Percentiles rank a stretch among this genome's conserved stretches.
Evolutionary conservation across 192 early-diverging fungal species (phyloP).

Genomic region (Gamsiella multidivaricata): DNA sequence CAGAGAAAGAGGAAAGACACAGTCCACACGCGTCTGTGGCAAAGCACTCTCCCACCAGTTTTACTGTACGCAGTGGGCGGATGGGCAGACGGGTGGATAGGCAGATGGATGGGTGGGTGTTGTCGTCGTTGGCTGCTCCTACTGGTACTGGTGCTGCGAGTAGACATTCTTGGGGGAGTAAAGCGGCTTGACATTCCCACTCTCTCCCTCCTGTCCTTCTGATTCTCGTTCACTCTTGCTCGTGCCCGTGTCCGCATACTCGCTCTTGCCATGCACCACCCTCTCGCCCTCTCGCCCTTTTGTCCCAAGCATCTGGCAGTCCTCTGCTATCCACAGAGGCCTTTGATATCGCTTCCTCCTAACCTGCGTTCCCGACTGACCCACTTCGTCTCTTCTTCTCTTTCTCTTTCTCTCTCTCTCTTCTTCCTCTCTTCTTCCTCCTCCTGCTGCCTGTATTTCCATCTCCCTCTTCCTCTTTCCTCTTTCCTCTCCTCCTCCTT

Average conservation of each 20-base stretch:
- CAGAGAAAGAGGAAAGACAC: too few relatives aligned
- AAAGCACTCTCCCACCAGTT: too few relatives aligned
- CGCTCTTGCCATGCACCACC: not conserved
- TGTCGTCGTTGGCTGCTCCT: too few relatives aligned
- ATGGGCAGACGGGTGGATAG: too few relatives aligned
- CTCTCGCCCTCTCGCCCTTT: not conserved
- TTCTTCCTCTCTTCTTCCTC: not conserved
- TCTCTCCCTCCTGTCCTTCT: slow-evolving; percentile 10
- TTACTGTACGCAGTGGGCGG: too few relatives aligned
- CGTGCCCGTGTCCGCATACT: not conserved
- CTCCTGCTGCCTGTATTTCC: not conserved
- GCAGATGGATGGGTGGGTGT: too few relatives aligned
- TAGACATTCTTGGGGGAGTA: not conserved
- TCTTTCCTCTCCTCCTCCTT: not conserved
- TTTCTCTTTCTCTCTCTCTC: not conserved
- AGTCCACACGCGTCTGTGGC: too few relatives aligned
- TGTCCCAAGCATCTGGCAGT: not conserved
- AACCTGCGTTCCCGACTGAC: slow-evolving; percentile 27
- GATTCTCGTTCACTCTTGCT: slow-evolving; percentile 32
- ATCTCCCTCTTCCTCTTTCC: slow-evolving; percentile 4
- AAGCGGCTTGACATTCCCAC: slow-evolving; percentile 12
- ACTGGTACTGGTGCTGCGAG: too few relatives aligned
- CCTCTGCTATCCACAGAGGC: not conserved
- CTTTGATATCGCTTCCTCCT: slow-evolving; percentile 17
- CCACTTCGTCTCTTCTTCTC: slow-evolving; percentile 5